Percentiles rank a stretch among this genome's conserved stretches.
Conservation (phyloP, 2,329 filamentous ascomycete species). For the Chrysosporium queenslandicum region DNA sequence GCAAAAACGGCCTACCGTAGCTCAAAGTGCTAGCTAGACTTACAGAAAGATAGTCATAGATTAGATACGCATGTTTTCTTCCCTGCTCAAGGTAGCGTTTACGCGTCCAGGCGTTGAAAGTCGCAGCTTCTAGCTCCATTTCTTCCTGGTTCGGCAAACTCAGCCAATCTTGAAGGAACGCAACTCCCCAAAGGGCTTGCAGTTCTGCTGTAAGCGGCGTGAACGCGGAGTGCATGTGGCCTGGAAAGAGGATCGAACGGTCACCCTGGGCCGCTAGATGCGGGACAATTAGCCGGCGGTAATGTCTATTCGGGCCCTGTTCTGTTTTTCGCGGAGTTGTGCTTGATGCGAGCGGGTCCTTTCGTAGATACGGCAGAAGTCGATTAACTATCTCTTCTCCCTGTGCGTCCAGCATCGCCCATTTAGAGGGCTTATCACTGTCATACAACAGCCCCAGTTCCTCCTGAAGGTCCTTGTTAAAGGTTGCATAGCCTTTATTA, state of each 20-base stretch:
- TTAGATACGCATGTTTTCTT: not conserved
- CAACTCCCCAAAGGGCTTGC: conserved; percentile 27
- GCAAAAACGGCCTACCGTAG: too few species aligned
- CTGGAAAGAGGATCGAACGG: conserved; percentile 27
- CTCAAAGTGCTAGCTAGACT: too few species aligned
- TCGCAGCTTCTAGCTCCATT: conserved; percentile 26
- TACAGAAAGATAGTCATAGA: conserved; percentile 11
- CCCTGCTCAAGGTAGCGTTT: conserved; percentile 24
- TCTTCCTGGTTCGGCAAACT: conserved; percentile 20
- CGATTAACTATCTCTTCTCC: not conserved
- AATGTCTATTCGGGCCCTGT: conserved; percentile 1
- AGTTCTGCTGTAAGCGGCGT: conserved; percentile 24
- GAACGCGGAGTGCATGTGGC: conserved; percentile 25
- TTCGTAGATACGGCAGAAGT: not conserved
- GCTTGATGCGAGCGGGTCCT: not conserved
- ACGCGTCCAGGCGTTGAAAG: conserved; percentile 27
- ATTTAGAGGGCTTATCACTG: too few species aligned
- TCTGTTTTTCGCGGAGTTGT: not conserved
- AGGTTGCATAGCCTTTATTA: too few species aligned
- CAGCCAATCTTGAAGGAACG: conserved; percentile 22
- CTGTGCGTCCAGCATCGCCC: too few species aligned
- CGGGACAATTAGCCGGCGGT: conserved; percentile 18
- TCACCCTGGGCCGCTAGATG: conserved; percentile 23
- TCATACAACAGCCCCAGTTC: too few species aligned
- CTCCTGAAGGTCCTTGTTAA: too few species aligned